Conservation (phyloP, 2,329 filamentous ascomycete genomes). For the Leptographium galeiforme region DNA sequence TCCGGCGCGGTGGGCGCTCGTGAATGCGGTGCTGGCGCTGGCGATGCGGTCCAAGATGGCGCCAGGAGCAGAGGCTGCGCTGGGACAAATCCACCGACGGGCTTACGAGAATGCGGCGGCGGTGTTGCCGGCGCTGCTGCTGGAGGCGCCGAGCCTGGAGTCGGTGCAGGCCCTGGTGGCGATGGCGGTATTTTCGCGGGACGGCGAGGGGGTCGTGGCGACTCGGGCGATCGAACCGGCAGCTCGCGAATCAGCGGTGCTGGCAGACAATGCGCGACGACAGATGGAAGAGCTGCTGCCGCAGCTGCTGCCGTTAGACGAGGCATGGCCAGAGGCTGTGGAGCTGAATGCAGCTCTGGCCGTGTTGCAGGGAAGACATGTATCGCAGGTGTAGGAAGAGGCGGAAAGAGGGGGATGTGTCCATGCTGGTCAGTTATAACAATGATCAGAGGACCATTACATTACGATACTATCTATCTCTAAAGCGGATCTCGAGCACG, state of each 20-base stretch:
- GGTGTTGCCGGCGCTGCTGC: not conserved
- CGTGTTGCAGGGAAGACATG: too few species aligned
- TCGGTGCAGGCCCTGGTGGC: slow-evolving; percentile 1
- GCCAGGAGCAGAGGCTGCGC: not conserved
- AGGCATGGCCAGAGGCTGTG: too few species aligned
- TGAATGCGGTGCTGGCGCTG: not conserved
- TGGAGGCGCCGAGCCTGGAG: not conserved
- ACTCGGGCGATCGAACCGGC: not conserved
- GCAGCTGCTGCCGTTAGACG: too few species aligned
- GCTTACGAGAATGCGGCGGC: not conserved
- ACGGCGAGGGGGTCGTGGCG: not conserved
- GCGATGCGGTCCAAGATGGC: not conserved
- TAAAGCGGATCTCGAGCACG: too few species aligned
- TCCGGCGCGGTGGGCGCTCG: not conserved
- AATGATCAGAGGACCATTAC: too few species aligned
- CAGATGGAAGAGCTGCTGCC: not conserved
- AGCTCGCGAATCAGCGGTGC: not conserved
- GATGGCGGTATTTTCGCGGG: not conserved
- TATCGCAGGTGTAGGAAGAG: too few species aligned
- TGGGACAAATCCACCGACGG: not conserved
- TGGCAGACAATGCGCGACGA: not conserved
- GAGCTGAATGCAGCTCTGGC: too few species aligned
- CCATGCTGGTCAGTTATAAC: too few species aligned
- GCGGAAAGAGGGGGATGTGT: too few species aligned
- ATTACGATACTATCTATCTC: too few species aligned